A percentile compares a stretch with the other conserved stretches of the same genome.
Evolutionary conservation across 192 early-diverging fungal species (phyloP).

Genomic region (Mycoemilia scoparia): DNA sequence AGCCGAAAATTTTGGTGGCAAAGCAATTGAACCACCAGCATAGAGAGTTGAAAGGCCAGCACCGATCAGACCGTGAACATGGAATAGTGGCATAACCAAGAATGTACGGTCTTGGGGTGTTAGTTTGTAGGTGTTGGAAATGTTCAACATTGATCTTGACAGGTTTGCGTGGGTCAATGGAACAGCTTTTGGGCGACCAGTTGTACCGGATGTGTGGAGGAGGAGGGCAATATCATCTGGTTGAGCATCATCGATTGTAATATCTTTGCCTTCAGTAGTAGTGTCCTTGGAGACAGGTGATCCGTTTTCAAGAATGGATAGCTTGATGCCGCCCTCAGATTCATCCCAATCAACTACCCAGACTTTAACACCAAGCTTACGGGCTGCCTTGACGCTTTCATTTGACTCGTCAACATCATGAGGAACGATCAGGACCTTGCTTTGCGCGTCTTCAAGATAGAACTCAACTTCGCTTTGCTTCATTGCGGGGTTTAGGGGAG

Average conservation of each 20-base stretch:
- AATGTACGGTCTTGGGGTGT: slow-evolving; percentile 37
- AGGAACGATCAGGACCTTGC: slow-evolving; percentile 42
- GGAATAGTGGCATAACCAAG: slow-evolving; percentile 74
- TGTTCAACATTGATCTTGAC: slow-evolving; percentile 53
- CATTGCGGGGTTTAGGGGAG: slow-evolving; percentile 54
- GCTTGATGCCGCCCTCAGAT: slow-evolving; percentile 6
- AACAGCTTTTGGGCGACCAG: slow-evolving; percentile 59
- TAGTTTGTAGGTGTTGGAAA: slow-evolving; percentile 46
- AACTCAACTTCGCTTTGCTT: slow-evolving; percentile 52
- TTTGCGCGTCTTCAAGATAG: slow-evolving; percentile 52
- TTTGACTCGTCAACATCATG: slow-evolving; percentile 26
- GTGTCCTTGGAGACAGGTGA: slow-evolving; percentile 1
- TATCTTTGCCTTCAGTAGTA: not conserved
- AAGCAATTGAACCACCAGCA: slow-evolving; percentile 44
- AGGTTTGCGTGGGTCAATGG: slow-evolving; percentile 67
- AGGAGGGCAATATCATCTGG: slow-evolving; percentile 48
- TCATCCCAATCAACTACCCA: slow-evolving; percentile 34
- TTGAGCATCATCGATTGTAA: slow-evolving; percentile 14
- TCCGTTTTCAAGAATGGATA: slow-evolving; percentile 12
- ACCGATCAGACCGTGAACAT: slow-evolving; percentile 70
- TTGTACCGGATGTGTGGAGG: slow-evolving; percentile 68
- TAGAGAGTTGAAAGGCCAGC: slow-evolving; percentile 48
- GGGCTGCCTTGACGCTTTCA: slow-evolving; percentile 38
- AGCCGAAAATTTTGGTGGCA: slow-evolving; percentile 55
- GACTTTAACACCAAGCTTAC: slow-evolving; percentile 28